Base-by-base conservation (phyloP, 768 basidiomycete species). In the Pulveroboletus sp. region DNA sequence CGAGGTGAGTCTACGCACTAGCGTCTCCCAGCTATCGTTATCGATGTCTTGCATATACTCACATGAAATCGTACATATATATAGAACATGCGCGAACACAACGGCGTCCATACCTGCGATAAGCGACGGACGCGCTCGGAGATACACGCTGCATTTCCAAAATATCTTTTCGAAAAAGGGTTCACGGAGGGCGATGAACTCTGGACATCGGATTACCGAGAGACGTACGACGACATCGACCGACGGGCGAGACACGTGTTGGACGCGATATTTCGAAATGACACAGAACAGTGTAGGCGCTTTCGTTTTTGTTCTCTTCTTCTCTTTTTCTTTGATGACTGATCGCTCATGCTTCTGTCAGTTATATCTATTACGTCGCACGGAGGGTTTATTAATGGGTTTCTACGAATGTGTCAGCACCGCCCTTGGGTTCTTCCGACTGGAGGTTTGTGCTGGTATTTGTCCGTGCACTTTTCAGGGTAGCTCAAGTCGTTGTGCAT, bases 41-140 rank as follows among this genome's bases (percentile, higher is more conserved):
- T 31, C 14, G 7, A 46, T 27, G 15, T 10, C 4, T 8, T 32
- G 21, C 3, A 6, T 5, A 17, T 39, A 14, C 36, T 49, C 33
- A 40, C 17, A 27, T 7, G 8, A 10, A 9, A 6, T 8, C 11
- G 12, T 3, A 18, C 28, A 18, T 28, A 6, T 11, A 18, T 21
- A 8, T 14, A 89, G 87, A 76, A 85, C 50, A 76, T 80, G 32
- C 79, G 86, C 32, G 88, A 90, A 66, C 74, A 76, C 49, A 63
- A 60, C 9, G 86, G 87, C 0, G 73, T 78, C 1, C 85, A 89
- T 56, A 87, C 85, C 0, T 90, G 86, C 57, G 88, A 90, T 63
- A 76, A 76, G 50, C 77, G 87, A 11, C 70, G 68, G n/a, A 70
- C 78, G 0, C 70, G 70, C 14, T 70, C 76, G 0, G 72, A 76